phyloP scores from a whole-genome alignment of 805 yeast species.

The Candida hungchunana region DNA sequence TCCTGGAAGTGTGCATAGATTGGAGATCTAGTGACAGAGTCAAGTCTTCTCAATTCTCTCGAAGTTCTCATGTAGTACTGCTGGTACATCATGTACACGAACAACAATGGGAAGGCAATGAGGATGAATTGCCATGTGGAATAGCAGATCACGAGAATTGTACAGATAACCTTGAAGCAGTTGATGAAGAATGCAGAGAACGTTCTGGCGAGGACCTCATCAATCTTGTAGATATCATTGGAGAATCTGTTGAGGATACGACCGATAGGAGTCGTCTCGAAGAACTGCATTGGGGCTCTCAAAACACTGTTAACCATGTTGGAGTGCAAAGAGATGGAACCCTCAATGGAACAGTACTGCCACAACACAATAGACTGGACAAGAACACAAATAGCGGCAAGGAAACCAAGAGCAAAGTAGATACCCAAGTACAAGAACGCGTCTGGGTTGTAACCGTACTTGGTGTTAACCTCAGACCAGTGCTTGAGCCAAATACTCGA shows the following conservation, averaged over 20 bases:
- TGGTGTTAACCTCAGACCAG: slow-evolving; percentile 91
- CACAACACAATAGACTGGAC: slow-evolving; percentile 66
- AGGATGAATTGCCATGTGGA: slow-evolving; percentile 86
- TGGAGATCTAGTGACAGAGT: slow-evolving; percentile 76
- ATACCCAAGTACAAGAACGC: slow-evolving; percentile 68
- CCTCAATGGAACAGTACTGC: slow-evolving; percentile 79
- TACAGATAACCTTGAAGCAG: slow-evolving; percentile 60
- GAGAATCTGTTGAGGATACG: slow-evolving; percentile 88
- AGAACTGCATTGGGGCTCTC: slow-evolving; percentile 92
- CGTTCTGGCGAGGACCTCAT: slow-evolving; percentile 69
- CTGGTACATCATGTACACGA: slow-evolving; percentile 67
- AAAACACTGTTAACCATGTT: slow-evolving; percentile 70
- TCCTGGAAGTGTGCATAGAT: slow-evolving; percentile 84
- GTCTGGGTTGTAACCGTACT: slow-evolving; percentile 64
- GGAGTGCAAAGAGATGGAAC: slow-evolving; percentile 72
- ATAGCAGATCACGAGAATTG: slow-evolving; percentile 72
- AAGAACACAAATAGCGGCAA: slow-evolving; percentile 56
- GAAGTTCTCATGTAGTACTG: slow-evolving; percentile 73
- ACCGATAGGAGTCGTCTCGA: slow-evolving; percentile 95
- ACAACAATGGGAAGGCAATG: slow-evolving; percentile 63
- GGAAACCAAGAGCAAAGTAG: slow-evolving; percentile 71
- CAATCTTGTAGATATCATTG: slow-evolving; percentile 84
- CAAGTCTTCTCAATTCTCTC: slow-evolving; percentile 78
- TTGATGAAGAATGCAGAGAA: slow-evolving; percentile 65
- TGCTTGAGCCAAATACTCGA: slow-evolving; percentile 92